Percentiles rank a stretch among this genome's conserved stretches.
Evolutionary conservation across 208 protist genomes (phyloP).

Genomic region (Acanthamoeba healyi): DNA sequence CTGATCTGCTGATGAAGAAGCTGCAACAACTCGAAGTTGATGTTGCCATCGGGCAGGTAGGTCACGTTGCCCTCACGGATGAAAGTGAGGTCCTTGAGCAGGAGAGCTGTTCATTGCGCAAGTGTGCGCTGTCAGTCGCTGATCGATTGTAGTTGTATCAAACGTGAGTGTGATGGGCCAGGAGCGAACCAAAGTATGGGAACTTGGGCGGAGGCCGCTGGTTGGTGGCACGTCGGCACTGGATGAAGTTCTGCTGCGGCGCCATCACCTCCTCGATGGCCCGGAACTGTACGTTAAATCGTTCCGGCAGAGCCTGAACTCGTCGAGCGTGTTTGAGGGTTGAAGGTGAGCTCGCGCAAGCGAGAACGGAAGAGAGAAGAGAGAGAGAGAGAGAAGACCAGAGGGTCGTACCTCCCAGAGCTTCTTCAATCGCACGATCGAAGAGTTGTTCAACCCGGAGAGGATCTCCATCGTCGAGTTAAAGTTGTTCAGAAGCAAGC

Average conservation of each 20-base stretch:
- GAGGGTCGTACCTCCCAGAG: not conserved
- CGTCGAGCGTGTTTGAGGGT: too few relatives aligned
- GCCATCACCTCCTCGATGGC: slow-evolving; percentile 58
- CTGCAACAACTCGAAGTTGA: slow-evolving; percentile 62
- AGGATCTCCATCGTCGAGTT: slow-evolving; percentile 66
- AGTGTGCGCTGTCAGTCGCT: not conserved
- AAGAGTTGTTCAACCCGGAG: slow-evolving; percentile 42
- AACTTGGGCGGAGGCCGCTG: slow-evolving; percentile 36
- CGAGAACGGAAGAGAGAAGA: not conserved
- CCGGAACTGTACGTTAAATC: slow-evolving; percentile 26
- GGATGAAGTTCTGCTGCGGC: slow-evolving; percentile 32
- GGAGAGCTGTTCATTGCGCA: not conserved
- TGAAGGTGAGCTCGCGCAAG: not conserved
- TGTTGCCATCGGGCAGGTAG: slow-evolving; percentile 60
- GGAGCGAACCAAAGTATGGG: slow-evolving; percentile 36
- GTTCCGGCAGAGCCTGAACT: not conserved
- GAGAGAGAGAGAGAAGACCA: not conserved
- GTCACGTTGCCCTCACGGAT: slow-evolving; percentile 51
- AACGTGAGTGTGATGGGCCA: too few relatives aligned
- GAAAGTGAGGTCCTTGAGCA: slow-evolving; percentile 56
- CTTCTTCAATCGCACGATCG: slow-evolving; percentile 3
- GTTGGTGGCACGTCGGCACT: not conserved
- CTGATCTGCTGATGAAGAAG: slow-evolving; percentile 50
- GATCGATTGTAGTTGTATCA: too few relatives aligned
- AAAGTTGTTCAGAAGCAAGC: slow-evolving; percentile 47